A percentile compares a stretch with the other conserved stretches of the same genome.
phyloP scores from a whole-genome alignment of 83 land plant species.

The Isoetes engelmannii region DNA sequence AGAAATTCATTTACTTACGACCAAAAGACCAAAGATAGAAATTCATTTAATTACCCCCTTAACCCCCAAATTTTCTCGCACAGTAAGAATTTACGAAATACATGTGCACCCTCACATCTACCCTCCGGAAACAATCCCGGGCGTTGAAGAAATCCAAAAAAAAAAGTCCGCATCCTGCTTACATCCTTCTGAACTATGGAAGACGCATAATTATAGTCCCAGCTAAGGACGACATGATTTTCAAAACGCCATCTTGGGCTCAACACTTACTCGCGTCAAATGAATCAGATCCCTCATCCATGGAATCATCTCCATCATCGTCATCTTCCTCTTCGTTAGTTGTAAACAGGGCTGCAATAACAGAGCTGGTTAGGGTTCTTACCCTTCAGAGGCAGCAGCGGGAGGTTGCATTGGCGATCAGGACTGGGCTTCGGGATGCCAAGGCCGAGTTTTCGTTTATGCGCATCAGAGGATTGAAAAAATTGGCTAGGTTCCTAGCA shows the following conservation, averaged over 20 bases:
- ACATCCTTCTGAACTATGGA: too few relatives aligned
- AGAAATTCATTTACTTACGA: too few relatives aligned
- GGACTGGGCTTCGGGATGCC: constrained; percentile 50
- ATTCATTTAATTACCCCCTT: too few relatives aligned
- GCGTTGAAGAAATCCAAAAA: too few relatives aligned
- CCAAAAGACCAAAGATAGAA: too few relatives aligned
- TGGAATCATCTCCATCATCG: background rate
- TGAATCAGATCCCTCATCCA: background rate
- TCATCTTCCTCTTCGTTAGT: background rate
- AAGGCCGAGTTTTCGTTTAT: constrained; percentile 65
- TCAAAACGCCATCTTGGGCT: constrained; percentile 14
- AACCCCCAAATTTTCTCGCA: too few relatives aligned
- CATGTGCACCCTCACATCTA: too few relatives aligned
- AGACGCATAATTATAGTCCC: too few relatives aligned
- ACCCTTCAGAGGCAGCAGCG: constrained; percentile 35
- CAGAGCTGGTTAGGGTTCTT: constrained; percentile 50
- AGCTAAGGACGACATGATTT: too few relatives aligned
- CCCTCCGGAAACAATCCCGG: too few relatives aligned
- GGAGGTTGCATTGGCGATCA: constrained; percentile 57
- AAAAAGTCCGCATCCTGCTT: too few relatives aligned
- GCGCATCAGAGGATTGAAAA: constrained; percentile 45
- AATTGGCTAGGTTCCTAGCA: constrained; percentile 44
- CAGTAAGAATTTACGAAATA: too few relatives aligned
- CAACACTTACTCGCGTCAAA: constrained; percentile 7
- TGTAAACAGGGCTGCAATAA: constrained; percentile 10